Conservation (phyloP, 306 rosid species). For the Quercus suber region DNA sequence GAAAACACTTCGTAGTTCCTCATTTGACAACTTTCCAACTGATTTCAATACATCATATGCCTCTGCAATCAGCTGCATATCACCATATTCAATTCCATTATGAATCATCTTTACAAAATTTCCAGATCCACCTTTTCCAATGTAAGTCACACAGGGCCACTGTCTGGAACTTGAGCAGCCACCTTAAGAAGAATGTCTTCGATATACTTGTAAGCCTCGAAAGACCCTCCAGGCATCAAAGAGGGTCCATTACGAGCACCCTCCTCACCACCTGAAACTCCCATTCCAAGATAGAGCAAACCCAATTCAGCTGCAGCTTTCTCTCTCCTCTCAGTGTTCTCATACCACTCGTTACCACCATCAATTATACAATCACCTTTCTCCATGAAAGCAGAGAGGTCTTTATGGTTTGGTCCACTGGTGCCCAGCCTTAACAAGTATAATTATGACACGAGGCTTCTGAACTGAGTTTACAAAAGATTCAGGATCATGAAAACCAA, state of each 20-base stretch:
- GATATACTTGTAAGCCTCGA: constrained; percentile 78
- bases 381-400: constrained; percentile 78
- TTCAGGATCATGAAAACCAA: constrained; percentile 88
- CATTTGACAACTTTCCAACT: constrained; percentile 85
- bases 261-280: constrained; percentile 98
- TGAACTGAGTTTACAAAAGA: constrained; percentile 77
- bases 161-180: constrained; percentile 90
- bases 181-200: constrained; percentile 92
- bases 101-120: constrained; percentile 96
- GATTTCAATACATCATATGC: constrained; percentile 90
- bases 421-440: constrained; percentile 93
- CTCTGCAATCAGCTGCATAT: constrained; percentile 96
- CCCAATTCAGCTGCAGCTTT: constrained; percentile 68
- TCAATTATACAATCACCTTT: constrained; percentile 90
- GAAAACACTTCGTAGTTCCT: constrained; percentile 66
- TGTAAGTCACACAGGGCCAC: constrained; percentile 85
- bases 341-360: constrained; percentile 98
- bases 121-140: constrained; percentile 93
- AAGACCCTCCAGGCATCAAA: constrained; percentile 95
- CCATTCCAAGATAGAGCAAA: constrained; percentile 90
- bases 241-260: constrained; percentile 93
- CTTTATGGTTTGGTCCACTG: constrained; percentile 92
- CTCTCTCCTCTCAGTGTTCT: constrained; percentile 90
- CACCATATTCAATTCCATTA: constrained; percentile 91
- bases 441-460: constrained; percentile 82